Conservation (phyloP, 345 rosid genomes). For the Citrus sinensis region DVS_A1.0 CM039164.1:28048501-28049000, state of each 20-base stretch:
- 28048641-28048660: neutral
- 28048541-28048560: neutral
- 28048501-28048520: neutral
- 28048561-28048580: neutral
- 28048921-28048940: neutral
- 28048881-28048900: neutral
- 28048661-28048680: neutral
- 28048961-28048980: neutral
- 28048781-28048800: neutral
- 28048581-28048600: neutral
- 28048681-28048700: neutral
- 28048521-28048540: neutral
- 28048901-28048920: neutral
- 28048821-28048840: neutral
- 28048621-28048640: neutral
- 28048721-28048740: neutral
- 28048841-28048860: neutral
- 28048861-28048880: neutral
- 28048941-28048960: neutral
- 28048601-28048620: neutral
- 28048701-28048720: neutral
- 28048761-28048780: neutral
- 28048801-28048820: neutral
- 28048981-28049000: neutral
- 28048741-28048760: neutral